These are phyloP conservation scores for Coniochaeta ligniaria DNA, from an alignment of 2,329 filamentous ascomycete genomes.

Conservation along the genomic window DNA sequence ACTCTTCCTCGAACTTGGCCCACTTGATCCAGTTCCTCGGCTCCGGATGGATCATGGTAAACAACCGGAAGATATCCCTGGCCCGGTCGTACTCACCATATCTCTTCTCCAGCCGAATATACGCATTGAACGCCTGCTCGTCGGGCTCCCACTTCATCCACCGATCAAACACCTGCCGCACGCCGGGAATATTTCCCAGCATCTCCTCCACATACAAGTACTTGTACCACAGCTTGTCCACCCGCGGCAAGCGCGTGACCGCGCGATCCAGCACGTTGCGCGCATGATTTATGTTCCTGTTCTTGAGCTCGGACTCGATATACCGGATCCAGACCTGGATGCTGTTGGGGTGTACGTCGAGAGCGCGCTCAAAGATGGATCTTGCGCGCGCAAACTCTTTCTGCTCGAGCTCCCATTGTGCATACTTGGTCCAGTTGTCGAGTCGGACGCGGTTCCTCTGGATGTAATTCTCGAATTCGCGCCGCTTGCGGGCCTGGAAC, in stretches of 20 bases:
- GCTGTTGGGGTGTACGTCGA: constrained; percentile 85
- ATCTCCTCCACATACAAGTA: constrained; percentile 99
- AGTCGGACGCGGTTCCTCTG: constrained; percentile 90
- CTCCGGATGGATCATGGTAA: constrained; percentile 89
- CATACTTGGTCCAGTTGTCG: constrained; percentile 99
- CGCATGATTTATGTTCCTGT: constrained; percentile 91
- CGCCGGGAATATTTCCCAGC: constrained; percentile 86
- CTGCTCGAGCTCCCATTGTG: constrained; percentile 94
- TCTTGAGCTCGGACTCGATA: constrained; percentile 94
- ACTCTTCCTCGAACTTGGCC: constrained; percentile 95
- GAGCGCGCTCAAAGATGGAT: constrained; percentile 87
- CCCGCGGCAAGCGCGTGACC: constrained; percentile 81
- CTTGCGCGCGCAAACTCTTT: constrained; percentile 91
- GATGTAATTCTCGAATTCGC: constrained; percentile 97
- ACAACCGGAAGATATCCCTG: constrained; percentile 82
- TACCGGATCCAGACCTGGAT: constrained; percentile 86
- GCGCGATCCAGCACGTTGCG: constrained; percentile 90
- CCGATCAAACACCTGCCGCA: constrained; percentile 87
- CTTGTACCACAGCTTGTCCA: constrained; percentile 99
- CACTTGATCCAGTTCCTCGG: constrained; percentile 98
- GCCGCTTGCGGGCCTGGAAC: constrained; percentile 90
- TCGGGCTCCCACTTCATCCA: constrained; percentile 99
- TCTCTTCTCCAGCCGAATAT: constrained; percentile 94
- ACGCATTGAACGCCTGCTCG: constrained; percentile 89
- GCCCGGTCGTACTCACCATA: constrained; percentile 89